Evolutionary conservation across 2,329 filamentous ascomycete genomes (phyloP), one percentile per base, ranked within the genome.

Genomic region (Colletotrichum abscissum): DNA sequence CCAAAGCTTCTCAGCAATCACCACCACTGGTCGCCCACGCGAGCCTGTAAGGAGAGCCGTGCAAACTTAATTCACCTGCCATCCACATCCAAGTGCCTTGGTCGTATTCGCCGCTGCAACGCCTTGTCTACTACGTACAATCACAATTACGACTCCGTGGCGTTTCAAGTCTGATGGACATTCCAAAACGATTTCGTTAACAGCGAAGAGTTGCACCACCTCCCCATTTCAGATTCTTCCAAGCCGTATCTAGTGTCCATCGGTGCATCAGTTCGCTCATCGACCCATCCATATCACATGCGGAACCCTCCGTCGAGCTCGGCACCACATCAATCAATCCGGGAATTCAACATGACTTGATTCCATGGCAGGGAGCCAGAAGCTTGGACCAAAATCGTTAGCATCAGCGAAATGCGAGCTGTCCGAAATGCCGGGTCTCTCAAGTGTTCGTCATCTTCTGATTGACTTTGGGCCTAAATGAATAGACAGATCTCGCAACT

Each of bases 131-230:
- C n/a, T n/a, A n/a, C n/a, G n/a, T n/a, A n/a, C 28, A 38, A 30
- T 72, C 42, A 26, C 58, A 38, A 49, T 69, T 49, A 33, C 65
- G 52, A 28, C 56, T 63, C 54, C 26, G 42, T 22, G 33, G 30
- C 42, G 70, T 71, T 71, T 73, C 67, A 70, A 30, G 49, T 33
- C n/a, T 33, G 22, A 22, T 49, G 52, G 22, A 19, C 58, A 22
- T 38, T 30, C 54, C 57, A 65, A 69, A 63, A 63, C 69, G 33
- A 52, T 12, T 30, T 14, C 22, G 35, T 16, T 35, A n/a, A 57
- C 64, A 28, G 22, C 49, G 26, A n/a, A 56, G 24, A 22, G 57
- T 69, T 28, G 57, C 52, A 56, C 42, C 22, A 24, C 19, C n/a
- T n/a, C n/a, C 9, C 63, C 57, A n/a, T 22, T 49, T 42, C 35